These are phyloP conservation scores for Besnoitia besnoiti DNA, from an alignment of 169 alveolate species.

Conservation along the genomic window DNA sequence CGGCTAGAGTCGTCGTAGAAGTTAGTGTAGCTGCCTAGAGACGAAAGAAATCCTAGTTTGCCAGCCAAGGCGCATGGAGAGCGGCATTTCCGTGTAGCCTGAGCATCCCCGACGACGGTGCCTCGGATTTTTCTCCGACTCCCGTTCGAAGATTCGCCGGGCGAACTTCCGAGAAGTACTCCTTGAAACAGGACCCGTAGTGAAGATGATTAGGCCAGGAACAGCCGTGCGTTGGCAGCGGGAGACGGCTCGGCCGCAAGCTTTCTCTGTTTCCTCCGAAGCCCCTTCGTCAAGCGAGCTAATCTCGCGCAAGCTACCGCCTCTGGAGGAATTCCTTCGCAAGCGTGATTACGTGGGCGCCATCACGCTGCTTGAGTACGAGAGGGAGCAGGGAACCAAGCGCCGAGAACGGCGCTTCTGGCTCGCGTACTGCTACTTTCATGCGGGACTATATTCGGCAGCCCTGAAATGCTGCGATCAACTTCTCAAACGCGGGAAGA, in stretches of 20 bases:
- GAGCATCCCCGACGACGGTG: too few species aligned
- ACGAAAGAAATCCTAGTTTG: too few species aligned
- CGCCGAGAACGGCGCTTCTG: neutral
- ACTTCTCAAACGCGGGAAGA: neutral
- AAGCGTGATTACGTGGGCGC: slow-evolving; percentile 23
- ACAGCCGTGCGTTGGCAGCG: slow-evolving; percentile 14
- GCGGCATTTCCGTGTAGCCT: too few species aligned
- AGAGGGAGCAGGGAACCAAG: neutral
- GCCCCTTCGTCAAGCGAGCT: neutral
- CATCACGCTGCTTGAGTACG: slow-evolving; percentile 25
- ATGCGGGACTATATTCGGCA: neutral
- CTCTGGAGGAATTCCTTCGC: neutral
- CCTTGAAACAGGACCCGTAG: neutral
- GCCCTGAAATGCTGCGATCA: neutral
- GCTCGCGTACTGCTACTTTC: slow-evolving; percentile 46
- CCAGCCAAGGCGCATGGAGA: too few species aligned
- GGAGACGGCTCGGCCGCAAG: neutral
- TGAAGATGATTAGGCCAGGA: slow-evolving; percentile 20
- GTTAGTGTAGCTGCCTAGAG: too few species aligned
- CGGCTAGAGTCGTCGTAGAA: too few species aligned
- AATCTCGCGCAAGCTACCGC: neutral
- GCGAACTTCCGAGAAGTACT: neutral
- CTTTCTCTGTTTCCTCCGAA: neutral
- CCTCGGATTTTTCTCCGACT: too few species aligned
- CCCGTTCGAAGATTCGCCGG: too few species aligned